phyloP scores from a whole-genome alignment of 805 yeast genomes.

The Deakozyma indianensis region DNA sequence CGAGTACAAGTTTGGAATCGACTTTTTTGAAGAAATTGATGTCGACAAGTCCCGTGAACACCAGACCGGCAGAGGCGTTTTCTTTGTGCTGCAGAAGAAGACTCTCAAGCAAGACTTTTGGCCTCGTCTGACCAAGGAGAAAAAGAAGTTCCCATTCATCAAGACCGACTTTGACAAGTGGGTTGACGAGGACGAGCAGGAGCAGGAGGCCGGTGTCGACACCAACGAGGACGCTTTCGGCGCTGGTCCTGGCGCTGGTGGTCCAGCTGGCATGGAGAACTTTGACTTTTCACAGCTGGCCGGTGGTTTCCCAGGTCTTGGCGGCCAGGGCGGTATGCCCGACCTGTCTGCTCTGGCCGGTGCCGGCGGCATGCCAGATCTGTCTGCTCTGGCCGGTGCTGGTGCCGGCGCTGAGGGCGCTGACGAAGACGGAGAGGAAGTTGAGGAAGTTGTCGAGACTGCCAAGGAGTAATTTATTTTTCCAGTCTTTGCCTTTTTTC shows the following conservation, averaged over 20 bases:
- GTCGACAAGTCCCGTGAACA: conserved; percentile 44
- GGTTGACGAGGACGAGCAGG: conserved; percentile 98
- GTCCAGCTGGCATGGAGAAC: conserved; percentile 23
- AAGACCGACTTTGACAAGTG: conserved; percentile 94
- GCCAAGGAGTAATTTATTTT: not conserved
- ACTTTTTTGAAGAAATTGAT: conserved; percentile 64
- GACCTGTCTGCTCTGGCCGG: conserved; percentile 13
- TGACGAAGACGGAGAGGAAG: conserved; percentile 15
- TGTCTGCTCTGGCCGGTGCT: conserved; percentile 7
- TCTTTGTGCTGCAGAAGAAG: conserved; percentile 57
- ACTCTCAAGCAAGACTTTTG: conserved; percentile 63
- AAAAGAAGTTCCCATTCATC: conserved; percentile 61
- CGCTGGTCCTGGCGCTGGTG: conserved; percentile 14
- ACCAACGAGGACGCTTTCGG: conserved; percentile 6
- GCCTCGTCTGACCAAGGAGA: conserved; percentile 90
- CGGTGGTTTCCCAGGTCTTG: conserved; percentile 24
- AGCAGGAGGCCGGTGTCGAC: conserved; percentile 29
- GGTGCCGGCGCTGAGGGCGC: conserved; percentile 9
- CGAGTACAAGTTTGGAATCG: conserved; percentile 49
- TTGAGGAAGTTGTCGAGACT: conserved; percentile 1
- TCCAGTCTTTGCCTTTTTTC: no score
- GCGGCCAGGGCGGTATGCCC: conserved; percentile 25
- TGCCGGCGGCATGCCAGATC: conserved; percentile 7
- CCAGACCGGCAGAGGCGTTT: conserved; percentile 48
- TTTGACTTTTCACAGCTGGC: conserved; percentile 23